Conservation (phyloP, 2,329 filamentous ascomycete genomes). For the Fonsecaea multimorphosa region DNA sequence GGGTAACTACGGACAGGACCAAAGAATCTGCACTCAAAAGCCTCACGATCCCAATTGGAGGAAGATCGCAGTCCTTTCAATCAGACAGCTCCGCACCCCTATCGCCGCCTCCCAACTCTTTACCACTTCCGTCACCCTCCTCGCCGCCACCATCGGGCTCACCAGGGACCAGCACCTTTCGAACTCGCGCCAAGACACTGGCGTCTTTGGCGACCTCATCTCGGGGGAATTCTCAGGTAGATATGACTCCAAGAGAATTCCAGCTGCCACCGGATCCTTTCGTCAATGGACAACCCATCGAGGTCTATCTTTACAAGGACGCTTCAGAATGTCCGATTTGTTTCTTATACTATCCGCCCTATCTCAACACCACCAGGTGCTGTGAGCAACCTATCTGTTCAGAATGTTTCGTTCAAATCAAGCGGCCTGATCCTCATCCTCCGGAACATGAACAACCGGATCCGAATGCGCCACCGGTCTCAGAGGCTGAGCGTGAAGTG, state of each 20-base stretch:
- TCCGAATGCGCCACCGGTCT: conserved; percentile 45
- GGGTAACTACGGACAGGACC: conserved; percentile 53
- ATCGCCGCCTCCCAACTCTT: conserved; percentile 67
- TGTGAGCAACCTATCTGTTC: conserved; percentile 97
- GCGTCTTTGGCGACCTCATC: conserved; percentile 80
- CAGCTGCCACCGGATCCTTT: conserved; percentile 80
- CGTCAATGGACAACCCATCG: conserved; percentile 91
- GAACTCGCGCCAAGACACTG: conserved; percentile 85
- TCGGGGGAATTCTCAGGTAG: conserved; percentile 72
- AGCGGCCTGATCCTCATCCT: conserved; percentile 86
- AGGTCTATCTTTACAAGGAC: conserved; percentile 92
- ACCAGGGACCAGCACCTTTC: conserved; percentile 66
- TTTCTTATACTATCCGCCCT: conserved; percentile 93
- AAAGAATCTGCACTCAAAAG: conserved; percentile 70
- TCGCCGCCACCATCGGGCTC: conserved; percentile 60
- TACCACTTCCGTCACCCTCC: conserved; percentile 64
- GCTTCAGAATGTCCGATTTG: conserved; percentile 92
- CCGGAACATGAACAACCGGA: conserved; percentile 72
- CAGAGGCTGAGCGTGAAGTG: conserved; percentile 47
- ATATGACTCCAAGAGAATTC: conserved; percentile 78
- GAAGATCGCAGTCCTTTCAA: conserved; percentile 76
- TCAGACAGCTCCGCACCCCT: conserved; percentile 70
- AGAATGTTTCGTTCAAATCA: conserved; percentile 99
- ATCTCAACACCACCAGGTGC: conserved; percentile 90
- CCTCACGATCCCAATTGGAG: conserved; percentile 79